phyloP scores from a whole-genome alignment of 2,329 filamentous ascomycete species.

The Aspergillus sojae region DNA sequence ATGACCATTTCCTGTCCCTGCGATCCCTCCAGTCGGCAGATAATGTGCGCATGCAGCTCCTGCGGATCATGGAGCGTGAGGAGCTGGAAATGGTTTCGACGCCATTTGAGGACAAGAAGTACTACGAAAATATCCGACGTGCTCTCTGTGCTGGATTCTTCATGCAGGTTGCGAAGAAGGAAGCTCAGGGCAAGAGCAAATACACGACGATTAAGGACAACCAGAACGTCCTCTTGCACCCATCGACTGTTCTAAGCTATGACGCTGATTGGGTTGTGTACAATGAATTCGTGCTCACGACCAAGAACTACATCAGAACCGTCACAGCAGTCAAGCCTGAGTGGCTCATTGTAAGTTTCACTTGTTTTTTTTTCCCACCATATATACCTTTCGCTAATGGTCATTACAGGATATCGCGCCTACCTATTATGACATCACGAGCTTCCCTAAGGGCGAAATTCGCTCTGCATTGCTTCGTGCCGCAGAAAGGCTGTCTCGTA shows the following conservation, averaged over 20 bases:
- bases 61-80: conserved; percentile 94
- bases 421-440: conserved; percentile 82
- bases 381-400: conserved; percentile 32
- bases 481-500: conserved; percentile 57
- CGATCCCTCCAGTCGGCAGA: conserved; percentile 89
- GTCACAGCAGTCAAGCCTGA: conserved; percentile 90
- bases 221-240: conserved; percentile 89
- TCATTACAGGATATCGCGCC: conserved; percentile 79
- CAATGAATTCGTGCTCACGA: conserved; percentile 97
- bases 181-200: conserved; percentile 76
- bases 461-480: conserved; percentile 65
- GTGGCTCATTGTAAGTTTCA: conserved; percentile 79
- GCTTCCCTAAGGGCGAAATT: conserved; percentile 83
- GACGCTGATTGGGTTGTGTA: conserved; percentile 97
- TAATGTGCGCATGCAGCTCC: conserved; percentile 87
- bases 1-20: conserved; percentile 91
- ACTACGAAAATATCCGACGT: conserved; percentile 95
- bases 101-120: conserved; percentile 90
- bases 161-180: conserved; percentile 98
- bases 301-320: conserved; percentile 96
- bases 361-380: conserved; percentile 7
- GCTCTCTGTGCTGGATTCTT: conserved; percentile 95
- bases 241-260: conserved; percentile 82
- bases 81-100: conserved; percentile 85
- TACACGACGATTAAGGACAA: conserved; percentile 97